phyloP scores from a whole-genome alignment of 768 basidiomycete species.

The Chlorophyllum brunneum region DNA sequence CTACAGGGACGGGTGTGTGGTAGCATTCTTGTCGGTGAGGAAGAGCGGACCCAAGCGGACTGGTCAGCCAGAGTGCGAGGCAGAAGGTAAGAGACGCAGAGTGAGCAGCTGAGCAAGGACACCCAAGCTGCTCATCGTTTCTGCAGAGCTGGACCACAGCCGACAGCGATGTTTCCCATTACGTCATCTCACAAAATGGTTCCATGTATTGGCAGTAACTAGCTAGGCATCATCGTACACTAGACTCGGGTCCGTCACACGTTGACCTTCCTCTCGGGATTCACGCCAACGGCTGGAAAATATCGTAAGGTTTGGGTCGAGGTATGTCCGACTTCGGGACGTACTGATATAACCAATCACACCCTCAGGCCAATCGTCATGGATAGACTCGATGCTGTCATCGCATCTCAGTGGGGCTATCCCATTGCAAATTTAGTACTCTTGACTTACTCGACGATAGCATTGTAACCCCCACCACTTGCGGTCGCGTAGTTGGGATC shows the following conservation, averaged over 20 bases:
- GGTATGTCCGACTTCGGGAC: not conserved
- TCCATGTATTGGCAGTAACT: no score
- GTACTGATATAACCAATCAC: constrained; percentile 24
- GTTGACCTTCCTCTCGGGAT: constrained; percentile 17
- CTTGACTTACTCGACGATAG: constrained; percentile 21
- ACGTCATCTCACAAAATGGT: no score
- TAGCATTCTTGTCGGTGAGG: no score
- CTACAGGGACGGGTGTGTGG: not conserved
- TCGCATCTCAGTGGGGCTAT: not conserved
- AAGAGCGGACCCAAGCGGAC: no score
- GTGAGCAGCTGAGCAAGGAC: no score
- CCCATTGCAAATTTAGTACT: not conserved
- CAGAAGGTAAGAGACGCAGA: no score
- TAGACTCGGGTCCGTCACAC: not conserved
- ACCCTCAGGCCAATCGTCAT: constrained; percentile 27
- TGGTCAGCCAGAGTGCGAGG: no score
- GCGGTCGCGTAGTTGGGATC: constrained; percentile 24
- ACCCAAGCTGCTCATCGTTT: no score
- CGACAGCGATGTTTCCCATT: no score
- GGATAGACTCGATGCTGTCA: constrained; percentile 21
- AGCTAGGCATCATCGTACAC: no score
- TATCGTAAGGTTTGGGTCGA: no score
- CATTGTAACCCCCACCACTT: constrained; percentile 22
- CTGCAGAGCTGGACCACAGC: not conserved
- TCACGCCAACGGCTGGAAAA: constrained; percentile 28